Percentiles rank a stretch among this genome's conserved stretches.
phyloP scores from a whole-genome alignment of 202 grass and related monocot genomes.

The Carex arenaria region DNA sequence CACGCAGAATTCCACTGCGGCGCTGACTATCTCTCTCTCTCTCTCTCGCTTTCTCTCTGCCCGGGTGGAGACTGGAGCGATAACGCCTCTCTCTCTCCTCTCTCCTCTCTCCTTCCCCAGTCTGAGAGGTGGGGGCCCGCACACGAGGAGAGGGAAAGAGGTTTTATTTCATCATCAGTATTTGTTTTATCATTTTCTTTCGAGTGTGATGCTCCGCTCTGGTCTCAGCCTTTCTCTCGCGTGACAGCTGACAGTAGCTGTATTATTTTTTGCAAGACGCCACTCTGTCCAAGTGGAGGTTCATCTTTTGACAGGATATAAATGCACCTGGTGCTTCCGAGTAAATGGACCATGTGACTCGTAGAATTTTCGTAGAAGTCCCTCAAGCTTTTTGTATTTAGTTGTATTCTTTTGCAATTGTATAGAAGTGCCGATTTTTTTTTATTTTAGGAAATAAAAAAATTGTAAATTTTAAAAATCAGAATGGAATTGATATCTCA shows the following conservation, averaged over 20 bases:
- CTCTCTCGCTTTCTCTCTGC: neutral
- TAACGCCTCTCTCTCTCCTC: neutral
- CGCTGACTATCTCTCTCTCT: slow-evolving; percentile 4
- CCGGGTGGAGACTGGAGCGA: neutral
- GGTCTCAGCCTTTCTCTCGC: neutral
- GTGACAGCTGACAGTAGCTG: slow-evolving; percentile 26
- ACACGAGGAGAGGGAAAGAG: neutral
- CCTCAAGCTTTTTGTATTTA: no score
- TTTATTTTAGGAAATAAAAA: no score
- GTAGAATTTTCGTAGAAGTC: no score
- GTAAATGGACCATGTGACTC: neutral
- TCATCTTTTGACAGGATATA: neutral
- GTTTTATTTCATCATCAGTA: neutral
- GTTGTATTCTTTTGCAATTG: neutral
- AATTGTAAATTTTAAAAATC: no score
- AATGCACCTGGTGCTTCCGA: neutral
- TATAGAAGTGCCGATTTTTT: no score
- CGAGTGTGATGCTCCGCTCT: slow-evolving; percentile 1
- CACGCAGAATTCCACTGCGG: neutral
- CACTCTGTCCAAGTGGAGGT: neutral
- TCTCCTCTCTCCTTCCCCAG: neutral
- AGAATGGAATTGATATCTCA: no score
- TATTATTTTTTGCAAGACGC: neutral
- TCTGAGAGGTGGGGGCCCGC: neutral
- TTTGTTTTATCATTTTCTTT: neutral